Base-by-base conservation (phyloP, 106 monocot species). In the Dioscorea dumetorum region DNA sequence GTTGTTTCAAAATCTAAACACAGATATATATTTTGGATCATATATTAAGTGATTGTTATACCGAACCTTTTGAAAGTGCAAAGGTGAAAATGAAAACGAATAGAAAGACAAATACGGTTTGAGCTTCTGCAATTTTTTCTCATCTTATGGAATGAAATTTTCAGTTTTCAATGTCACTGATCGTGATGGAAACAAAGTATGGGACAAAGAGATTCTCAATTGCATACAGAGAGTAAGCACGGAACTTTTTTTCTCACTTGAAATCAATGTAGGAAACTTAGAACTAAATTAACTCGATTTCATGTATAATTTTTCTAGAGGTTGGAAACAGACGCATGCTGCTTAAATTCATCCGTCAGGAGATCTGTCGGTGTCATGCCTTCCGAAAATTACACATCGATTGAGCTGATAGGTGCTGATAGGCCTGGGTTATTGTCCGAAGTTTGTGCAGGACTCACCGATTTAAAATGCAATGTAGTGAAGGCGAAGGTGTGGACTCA, bases 131-230 rank as follows among this genome's bases (percentile, higher is more conserved):
- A 41, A n/a, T n/a, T 41, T 41, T 41, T 41, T 10, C 41, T 41
- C 41, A 41, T 41, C 3, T 41, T 8, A 41, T 41, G 41, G 41
- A 41, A 3, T 41, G 41, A 41, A 41, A 28, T 28, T 41, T 41
- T 68, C 67, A 86, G 87, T 89, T 32, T 85, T 82, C 68, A 76
- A 80, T 66, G 82, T 89, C 20, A 89, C 79, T 8, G 88, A 89
- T 48, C 33, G 52, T 19, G 64, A 85, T 9, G 88, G 88, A n/a
- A 73, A 82, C 33, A 89, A 89, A 34, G 49, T 89, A n/a, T 57
- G 23, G 33, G 78, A 79, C 57, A 22, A 76, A 57, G 73, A 70
- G 41, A 65, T 76, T 4, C 31, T 77, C 60, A 24, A 28, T 28
- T 71, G 52, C 58, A 74, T 83, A 28, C 64, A 78, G 53, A 64